Base-by-base conservation (phyloP, 2,329 filamentous ascomycete species). In the Penicillium sp. region DNA sequence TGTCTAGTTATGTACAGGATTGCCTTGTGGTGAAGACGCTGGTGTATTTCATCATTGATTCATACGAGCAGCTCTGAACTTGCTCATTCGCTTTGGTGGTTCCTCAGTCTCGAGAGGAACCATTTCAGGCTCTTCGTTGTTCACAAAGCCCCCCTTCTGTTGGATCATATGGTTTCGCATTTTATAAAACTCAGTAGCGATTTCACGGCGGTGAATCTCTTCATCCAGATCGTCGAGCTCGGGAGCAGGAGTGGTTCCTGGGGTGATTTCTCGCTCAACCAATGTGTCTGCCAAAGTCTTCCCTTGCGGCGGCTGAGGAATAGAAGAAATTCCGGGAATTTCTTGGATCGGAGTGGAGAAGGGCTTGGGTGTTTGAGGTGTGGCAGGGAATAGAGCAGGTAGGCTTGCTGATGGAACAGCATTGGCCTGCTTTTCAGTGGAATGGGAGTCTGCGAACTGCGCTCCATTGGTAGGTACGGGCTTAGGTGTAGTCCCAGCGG, bases 111-210 rank as follows among this genome's bases (percentile, higher is more conserved):
- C 86, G 53, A 92, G 79, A 1, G 89, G 84, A 52, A 89, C 82
- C 47, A 87, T 84, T 46, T 82, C 83, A 52, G 84, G 81, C 58
- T 91, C 87, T 57, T 90, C 85, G 65, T 91, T 85, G 56, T 85
- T 83, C 66, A 89, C 77, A 72, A 96, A 96, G 3, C 92, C 92
- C 51, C 92, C 92, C 66, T 95, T 86, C 65, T 87, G 84, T 64
- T 91, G 86, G 53, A 97, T 92, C 75, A 96, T 87, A 67, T 84
- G 85, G 71, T 93, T 96, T 21, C 93, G 88, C 73, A 90, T 81
- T 45, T 85, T 87, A 72, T 96, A 89, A 73, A 96, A 96, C 69
- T 96, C 90, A 37, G 86, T 84, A 8, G 90, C 88, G 14, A 96
- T 87, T 72, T 96, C 89, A 60, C 90, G 87, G 52, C 89, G 84